Conservation (phyloP, 192 early-diverging fungal species). For the Umbelopsis vinacea region DNA sequence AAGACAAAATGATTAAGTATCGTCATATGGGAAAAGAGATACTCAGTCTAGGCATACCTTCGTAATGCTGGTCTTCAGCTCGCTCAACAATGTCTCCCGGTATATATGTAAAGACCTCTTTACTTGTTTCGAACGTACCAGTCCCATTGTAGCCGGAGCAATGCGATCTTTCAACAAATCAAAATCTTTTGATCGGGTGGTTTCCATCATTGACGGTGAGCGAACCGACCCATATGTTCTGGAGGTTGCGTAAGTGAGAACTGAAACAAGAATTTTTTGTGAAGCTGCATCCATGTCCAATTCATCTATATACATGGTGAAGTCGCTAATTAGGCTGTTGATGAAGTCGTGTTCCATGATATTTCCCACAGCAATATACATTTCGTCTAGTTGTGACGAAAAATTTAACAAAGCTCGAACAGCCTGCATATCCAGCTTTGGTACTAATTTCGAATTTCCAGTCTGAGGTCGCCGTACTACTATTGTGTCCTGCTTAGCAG, state of each 20-base stretch:
- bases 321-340: constrained; percentile 63
- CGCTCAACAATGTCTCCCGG: constrained; percentile 74
- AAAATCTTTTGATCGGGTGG: constrained; percentile 13
- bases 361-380: constrained; percentile 65
- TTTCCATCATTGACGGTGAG: background rate
- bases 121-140: constrained; percentile 76
- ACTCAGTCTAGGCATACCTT: constrained; percentile 50
- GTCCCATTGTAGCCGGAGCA: constrained; percentile 74
- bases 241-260: background rate
- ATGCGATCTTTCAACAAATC: constrained; percentile 56
- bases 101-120: constrained; percentile 72
- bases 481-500: background rate
- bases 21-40: too few relatives aligned
- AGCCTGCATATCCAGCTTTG: constrained; percentile 60
- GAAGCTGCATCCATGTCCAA: constrained; percentile 46
- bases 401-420: constrained; percentile 65
- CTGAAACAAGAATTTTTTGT: background rate
- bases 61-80: constrained; percentile 79
- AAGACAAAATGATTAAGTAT: too few relatives aligned
- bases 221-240: constrained; percentile 42
- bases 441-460: constrained; percentile 24
- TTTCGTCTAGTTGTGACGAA: constrained; percentile 62
- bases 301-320: constrained; percentile 54
- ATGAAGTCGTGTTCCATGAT: constrained; percentile 81
- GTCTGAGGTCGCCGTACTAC: constrained; percentile 18